Evolutionary conservation across 73 alveolate genomes (phyloP), one percentile per base, ranked within the genome.

Genomic region (Blepharisma stoltei): DNA sequence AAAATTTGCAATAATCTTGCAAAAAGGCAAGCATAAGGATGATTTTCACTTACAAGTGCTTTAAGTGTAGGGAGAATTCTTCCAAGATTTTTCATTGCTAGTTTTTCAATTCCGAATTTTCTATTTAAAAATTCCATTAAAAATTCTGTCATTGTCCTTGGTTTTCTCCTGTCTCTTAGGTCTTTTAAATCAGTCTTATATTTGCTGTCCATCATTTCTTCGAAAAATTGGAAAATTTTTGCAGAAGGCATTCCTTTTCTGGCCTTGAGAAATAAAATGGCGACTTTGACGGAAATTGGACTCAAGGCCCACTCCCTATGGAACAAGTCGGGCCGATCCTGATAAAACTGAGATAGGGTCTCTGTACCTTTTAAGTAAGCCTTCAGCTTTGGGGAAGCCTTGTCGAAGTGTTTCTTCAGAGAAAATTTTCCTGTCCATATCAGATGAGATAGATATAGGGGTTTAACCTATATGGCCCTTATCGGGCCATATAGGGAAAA

Each of bases 131-230:
- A 60, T 20, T 60, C 23, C 46, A 14, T 14, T 25, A 60, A 8
- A 38, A 60, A 60, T 25, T 60, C 73, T 25, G 73, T n/a, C 46
- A 18, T 18, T 14, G 38, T 8, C 45, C 18, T 60, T 60, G 73
- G 73, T 2, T 20, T n/a, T 8, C 14, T 11, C 2, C 73, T 38
- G 11, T 60, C 73, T 18, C 5, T 60, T 25, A 60, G 11, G 46
- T 60, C 73, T 25, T 60, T 60, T 20, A 25, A 14, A 25, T 60
- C 73, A 14, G 23, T 25, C 5, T 60, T 38, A 25, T 60, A 60
- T 4, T 60, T 60, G 14, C 46, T 60, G 46, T 60, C 73, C 73
- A 60, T 20, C 23, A 60, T 20, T 60, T 60, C 73, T 25, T 60
- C 73, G 46, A 60, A 38, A 25, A 18, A 60, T 25, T 60, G 14